phyloP scores from a whole-genome alignment of 2,329 filamentous ascomycete genomes.

The Helotiales sp. region DNA sequence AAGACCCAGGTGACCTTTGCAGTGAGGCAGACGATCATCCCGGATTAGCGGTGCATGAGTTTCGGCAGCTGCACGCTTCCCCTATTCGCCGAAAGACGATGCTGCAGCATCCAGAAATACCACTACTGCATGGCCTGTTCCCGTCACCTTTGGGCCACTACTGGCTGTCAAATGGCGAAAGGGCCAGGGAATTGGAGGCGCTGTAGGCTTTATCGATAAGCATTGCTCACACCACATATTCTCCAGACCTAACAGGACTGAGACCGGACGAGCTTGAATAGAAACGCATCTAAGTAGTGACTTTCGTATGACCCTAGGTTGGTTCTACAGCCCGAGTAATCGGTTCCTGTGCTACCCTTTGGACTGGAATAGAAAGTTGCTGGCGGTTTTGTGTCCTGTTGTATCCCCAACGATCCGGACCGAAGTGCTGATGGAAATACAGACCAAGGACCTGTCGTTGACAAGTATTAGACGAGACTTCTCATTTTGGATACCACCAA shows the following conservation, averaged over 20 bases:
- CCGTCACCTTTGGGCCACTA: background rate
- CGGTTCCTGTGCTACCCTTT: background rate
- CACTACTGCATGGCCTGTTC: conserved; percentile 1
- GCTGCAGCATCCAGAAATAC: conserved; percentile 5
- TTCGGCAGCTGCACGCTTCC: background rate
- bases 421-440: background rate
- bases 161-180: background rate
- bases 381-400: background rate
- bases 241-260: background rate
- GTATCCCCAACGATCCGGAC: background rate
- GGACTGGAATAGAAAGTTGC: background rate
- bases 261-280: background rate
- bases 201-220: conserved; percentile 1
- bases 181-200: background rate
- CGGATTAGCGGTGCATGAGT: conserved; percentile 18
- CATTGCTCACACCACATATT: background rate
- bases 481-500: background rate
- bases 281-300: background rate
- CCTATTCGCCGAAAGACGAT: conserved; percentile 1
- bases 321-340: background rate
- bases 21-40: background rate
- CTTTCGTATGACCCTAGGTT: background rate
- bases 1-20: background rate
- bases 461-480: background rate
- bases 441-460: background rate